Percentiles rank a stretch among this genome's conserved stretches.
Conservation (phyloP, 2,329 filamentous ascomycete species). For the Ophiosphaerella korrae region DNA sequence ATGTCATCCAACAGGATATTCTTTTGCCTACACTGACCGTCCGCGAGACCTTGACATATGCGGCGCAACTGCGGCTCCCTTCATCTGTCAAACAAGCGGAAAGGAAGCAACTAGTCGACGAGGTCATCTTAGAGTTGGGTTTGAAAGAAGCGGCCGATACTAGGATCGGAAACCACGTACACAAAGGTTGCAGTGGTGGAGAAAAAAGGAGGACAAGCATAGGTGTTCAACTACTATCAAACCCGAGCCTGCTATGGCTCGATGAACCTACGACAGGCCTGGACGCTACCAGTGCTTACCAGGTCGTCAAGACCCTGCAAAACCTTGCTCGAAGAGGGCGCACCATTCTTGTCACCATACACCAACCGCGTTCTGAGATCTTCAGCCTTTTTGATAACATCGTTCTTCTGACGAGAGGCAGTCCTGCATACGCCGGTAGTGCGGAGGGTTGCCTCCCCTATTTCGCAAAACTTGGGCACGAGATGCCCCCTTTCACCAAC, state of each 20-base stretch:
- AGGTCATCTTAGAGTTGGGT: conserved; percentile 76
- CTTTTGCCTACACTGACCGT: conserved; percentile 75
- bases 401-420: conserved; percentile 69
- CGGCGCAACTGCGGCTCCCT: conserved; percentile 72
- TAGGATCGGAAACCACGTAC: conserved; percentile 70
- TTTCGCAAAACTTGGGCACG: conserved; percentile 65
- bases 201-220: conserved; percentile 79
- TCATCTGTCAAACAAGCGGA: conserved; percentile 65
- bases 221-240: conserved; percentile 78
- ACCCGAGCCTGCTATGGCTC: conserved; percentile 76
- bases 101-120: conserved; percentile 69
- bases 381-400: conserved; percentile 78
- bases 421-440: conserved; percentile 70
- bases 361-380: conserved; percentile 79
- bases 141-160: conserved; percentile 79
- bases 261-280: conserved; percentile 81
- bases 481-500: conserved; percentile 73
- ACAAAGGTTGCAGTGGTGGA: conserved; percentile 78
- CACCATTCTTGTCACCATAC: conserved; percentile 75
- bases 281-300: conserved; percentile 77
- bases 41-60: conserved; percentile 74
- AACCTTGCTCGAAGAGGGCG: conserved; percentile 69
- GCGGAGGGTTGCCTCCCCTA: conserved; percentile 64
- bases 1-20: conserved; percentile 79
- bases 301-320: conserved; percentile 73